Evolutionary conservation across 2,329 filamentous ascomycete species (phyloP).

Genomic region (Byssothecium circinans): DNA sequence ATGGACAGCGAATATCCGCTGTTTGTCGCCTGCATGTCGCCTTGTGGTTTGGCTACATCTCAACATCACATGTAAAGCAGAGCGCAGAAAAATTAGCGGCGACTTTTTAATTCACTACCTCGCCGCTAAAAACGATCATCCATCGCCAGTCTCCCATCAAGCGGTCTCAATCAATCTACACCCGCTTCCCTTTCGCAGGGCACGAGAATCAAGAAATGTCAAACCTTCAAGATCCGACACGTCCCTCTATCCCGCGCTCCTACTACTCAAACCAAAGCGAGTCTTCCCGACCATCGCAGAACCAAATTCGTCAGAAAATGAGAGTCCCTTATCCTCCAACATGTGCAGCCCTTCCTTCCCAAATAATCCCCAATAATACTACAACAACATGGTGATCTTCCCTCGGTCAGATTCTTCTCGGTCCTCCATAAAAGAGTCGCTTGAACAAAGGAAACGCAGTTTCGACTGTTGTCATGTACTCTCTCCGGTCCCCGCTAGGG

Average conservation of each 20-base stretch:
- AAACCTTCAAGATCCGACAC: no score
- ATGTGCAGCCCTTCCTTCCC: neutral
- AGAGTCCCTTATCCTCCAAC: conserved; percentile 6
- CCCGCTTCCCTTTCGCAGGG: conserved; percentile 18
- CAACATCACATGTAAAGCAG: conserved; percentile 6
- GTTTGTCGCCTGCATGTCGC: no score
- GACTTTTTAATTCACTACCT: conserved; percentile 32
- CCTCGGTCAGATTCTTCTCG: conserved; percentile 2
- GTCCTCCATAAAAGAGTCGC: conserved; percentile 13
- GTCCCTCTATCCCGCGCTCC: neutral
- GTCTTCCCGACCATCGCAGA: conserved; percentile 23
- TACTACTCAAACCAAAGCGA: conserved; percentile 6
- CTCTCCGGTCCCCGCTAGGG: conserved; percentile 29
- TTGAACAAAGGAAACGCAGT: conserved; percentile 39
- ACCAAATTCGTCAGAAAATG: conserved; percentile 12
- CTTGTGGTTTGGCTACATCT: neutral
- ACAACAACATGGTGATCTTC: conserved; percentile 17
- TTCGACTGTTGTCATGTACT: conserved; percentile 37
- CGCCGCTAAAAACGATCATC: conserved; percentile 24
- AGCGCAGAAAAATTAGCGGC: conserved; percentile 24
- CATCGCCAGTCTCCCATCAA: conserved; percentile 26
- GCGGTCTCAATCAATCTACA: conserved; percentile 32
- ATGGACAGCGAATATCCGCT: no score
- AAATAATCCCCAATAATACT: conserved; percentile 1
- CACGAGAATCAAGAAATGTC: conserved; percentile 23